Conservation (phyloP, 257 asterid species). For the Ajuga chamaepitys region DNA sequence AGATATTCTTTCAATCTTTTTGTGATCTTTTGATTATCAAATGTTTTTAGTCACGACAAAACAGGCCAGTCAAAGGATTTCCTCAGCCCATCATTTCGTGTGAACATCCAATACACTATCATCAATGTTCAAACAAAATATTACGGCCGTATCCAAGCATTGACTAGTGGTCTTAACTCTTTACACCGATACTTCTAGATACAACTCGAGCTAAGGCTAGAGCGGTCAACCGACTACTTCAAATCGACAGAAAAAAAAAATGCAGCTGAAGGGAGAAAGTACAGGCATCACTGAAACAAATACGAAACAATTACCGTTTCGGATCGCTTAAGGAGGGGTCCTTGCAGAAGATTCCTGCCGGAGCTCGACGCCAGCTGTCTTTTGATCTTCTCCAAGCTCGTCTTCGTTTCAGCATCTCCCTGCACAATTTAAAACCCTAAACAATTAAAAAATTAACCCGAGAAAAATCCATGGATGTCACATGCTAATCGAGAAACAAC, state of each 20-base stretch:
- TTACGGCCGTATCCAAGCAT: neutral
- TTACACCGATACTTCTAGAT: too few relatives aligned
- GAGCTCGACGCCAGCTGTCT: conserved; percentile 93
- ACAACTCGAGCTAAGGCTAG: neutral
- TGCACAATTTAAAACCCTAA: conserved; percentile 23
- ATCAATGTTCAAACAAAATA: neutral
- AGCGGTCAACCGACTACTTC: neutral
- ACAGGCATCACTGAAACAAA: neutral
- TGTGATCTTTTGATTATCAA: neutral
- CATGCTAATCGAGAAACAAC: neutral
- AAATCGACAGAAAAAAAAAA: neutral
- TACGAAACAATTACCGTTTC: conserved; percentile 56
- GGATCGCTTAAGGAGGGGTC: conserved; percentile 97
- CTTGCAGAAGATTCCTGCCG: conserved; percentile 88
- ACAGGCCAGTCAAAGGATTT: neutral
- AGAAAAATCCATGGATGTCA: neutral
- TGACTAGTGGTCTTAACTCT: neutral
- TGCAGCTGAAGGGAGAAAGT: conserved; percentile 2
- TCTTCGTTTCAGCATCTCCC: conserved; percentile 77
- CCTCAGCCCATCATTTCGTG: neutral
- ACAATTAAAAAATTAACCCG: conserved; percentile 8
- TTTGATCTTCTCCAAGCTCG: conserved; percentile 98
- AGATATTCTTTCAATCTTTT: neutral
- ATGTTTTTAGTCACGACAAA: neutral
- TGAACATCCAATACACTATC: neutral